phyloP scores from a whole-genome alignment of 2,329 filamentous ascomycete species.

The Chrysoporthe austroafricana region DNA sequence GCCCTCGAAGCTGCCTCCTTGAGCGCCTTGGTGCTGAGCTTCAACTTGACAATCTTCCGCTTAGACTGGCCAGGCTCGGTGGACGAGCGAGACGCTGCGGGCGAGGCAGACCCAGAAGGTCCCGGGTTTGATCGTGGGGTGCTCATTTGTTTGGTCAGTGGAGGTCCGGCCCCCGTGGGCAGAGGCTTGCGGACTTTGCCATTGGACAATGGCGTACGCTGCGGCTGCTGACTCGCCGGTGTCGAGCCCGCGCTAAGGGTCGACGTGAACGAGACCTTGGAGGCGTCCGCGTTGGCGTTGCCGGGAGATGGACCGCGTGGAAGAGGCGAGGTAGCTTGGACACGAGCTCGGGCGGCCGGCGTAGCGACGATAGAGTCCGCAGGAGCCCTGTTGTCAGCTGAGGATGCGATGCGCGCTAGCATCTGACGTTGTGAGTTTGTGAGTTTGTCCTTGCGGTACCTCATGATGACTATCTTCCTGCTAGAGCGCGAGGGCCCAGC shows the following conservation, averaged over 20 bases:
- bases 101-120: slow-evolving; percentile 7
- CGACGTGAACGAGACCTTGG: slow-evolving; percentile 21
- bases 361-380: slow-evolving; percentile 25
- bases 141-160: slow-evolving; percentile 14
- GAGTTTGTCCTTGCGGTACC: slow-evolving; percentile 14
- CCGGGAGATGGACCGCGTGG: slow-evolving; percentile 19
- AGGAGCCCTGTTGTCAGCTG: neutral
- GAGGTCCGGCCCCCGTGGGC: slow-evolving; percentile 21
- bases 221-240: slow-evolving; percentile 11
- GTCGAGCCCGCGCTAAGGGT: slow-evolving; percentile 19
- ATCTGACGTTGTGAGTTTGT: slow-evolving; percentile 13
- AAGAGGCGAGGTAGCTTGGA: slow-evolving; percentile 20
- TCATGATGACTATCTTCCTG: slow-evolving; percentile 18
- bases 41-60: slow-evolving; percentile 27
- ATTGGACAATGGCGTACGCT: slow-evolving; percentile 22
- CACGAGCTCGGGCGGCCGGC: slow-evolving; percentile 22
- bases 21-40: slow-evolving; percentile 16
- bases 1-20: neutral
- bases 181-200: slow-evolving; percentile 28
- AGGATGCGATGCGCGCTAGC: slow-evolving; percentile 17
- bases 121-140: slow-evolving; percentile 4
- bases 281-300: slow-evolving; percentile 9
- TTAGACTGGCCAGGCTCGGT: slow-evolving; percentile 14
- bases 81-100: slow-evolving; percentile 8
- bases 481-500: slow-evolving; percentile 13